Conservation (phyloP, 148 eudicot species). For the Polygonum maritimum region DNA sequence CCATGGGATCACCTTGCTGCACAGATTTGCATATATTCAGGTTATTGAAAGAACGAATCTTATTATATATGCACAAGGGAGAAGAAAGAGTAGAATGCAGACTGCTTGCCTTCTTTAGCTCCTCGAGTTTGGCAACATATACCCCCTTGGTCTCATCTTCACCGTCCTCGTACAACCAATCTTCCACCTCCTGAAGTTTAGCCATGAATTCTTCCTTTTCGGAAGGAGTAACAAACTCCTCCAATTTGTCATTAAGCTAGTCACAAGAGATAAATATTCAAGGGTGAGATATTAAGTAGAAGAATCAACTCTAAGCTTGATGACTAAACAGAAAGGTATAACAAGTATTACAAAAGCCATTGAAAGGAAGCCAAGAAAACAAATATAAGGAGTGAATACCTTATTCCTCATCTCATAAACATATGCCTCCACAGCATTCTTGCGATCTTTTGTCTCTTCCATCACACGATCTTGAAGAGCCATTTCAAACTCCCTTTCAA, state of each 20-base stretch:
- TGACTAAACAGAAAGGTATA: neutral
- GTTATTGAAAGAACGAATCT: neutral
- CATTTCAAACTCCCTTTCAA: slow-evolving; percentile 90
- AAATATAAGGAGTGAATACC: slow-evolving; percentile 22
- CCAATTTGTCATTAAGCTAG: slow-evolving; percentile 72
- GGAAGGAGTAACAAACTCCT: slow-evolving; percentile 50
- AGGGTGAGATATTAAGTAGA: neutral
- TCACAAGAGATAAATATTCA: neutral
- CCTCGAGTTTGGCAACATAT: slow-evolving; percentile 82
- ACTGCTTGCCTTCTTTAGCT: slow-evolving; percentile 62
- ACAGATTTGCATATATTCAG: neutral
- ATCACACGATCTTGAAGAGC: slow-evolving; percentile 86
- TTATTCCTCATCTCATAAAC: slow-evolving; percentile 88
- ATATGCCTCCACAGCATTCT: slow-evolving; percentile 86
- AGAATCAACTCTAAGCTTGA: neutral
- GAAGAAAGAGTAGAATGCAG: neutral
- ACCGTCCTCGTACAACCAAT: slow-evolving; percentile 94
- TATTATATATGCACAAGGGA: neutral
- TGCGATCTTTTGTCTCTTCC: slow-evolving; percentile 88
- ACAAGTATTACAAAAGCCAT: neutral
- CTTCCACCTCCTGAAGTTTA: slow-evolving; percentile 77
- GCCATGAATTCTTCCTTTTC: slow-evolving; percentile 65
- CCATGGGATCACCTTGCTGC: slow-evolving; percentile 89
- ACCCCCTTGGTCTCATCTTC: slow-evolving; percentile 94
- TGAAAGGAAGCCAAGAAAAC: neutral